Conservation (phyloP, 1,139 yeast genomes). For the Geotrichum cucujoidarum region DNA sequence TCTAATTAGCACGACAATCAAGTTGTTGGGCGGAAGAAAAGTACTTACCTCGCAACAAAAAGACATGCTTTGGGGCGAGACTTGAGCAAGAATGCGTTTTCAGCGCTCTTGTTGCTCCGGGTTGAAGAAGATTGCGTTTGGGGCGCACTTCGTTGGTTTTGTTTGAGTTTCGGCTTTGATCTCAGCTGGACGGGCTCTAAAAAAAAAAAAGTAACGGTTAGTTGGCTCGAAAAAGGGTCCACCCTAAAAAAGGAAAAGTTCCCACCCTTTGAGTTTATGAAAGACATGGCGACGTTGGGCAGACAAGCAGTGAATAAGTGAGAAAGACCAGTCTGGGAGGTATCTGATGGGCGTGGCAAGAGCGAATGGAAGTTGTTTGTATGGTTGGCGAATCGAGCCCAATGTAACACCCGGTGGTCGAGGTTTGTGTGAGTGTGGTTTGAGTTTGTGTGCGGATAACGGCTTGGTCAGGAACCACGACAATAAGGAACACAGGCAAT, state of each 20-base stretch:
- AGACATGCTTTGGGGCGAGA: constrained; percentile 73
- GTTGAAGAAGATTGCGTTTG: not conserved
- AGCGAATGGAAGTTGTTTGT: no score
- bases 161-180: not conserved
- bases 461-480: no score
- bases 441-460: no score
- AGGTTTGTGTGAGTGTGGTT: no score
- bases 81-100: constrained; percentile 2
- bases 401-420: no score
- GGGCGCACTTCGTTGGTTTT: not conserved
- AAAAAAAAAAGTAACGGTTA: constrained; percentile 1
- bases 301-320: not conserved
- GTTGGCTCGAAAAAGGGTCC: constrained; percentile 1
- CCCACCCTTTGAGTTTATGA: constrained; percentile 18
- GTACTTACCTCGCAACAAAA: constrained; percentile 60
- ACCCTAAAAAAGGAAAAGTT: constrained; percentile 1
- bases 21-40: not conserved
- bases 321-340: not conserved
- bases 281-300: constrained; percentile 10
- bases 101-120: not conserved
- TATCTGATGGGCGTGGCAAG: no score
- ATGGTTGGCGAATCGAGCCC: no score
- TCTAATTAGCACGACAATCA: not conserved
- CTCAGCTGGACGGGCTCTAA: constrained; percentile 14
- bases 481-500: no score